Base-by-base conservation (phyloP, 495 filamentous ascomycete genomes). In the Xylaria castorea region DNA sequence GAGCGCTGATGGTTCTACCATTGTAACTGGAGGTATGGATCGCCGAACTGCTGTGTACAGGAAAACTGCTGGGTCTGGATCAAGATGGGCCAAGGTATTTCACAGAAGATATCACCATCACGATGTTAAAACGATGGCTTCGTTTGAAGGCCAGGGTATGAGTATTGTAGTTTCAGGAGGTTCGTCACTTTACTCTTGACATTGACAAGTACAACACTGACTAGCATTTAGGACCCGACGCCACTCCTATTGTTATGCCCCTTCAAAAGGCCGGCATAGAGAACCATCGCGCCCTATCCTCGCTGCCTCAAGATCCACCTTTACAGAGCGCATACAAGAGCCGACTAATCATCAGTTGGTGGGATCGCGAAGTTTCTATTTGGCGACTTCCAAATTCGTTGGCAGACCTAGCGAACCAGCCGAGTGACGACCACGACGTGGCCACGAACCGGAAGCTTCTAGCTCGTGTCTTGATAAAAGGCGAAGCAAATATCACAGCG, bases 61-160 rank as follows among this genome's bases (percentile, higher is more conserved):
- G 81, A 87, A 88, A 60, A 87, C 85, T 71, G 85, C 87, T 50
- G 87, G 89, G 64, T 87, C 89, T 63, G 83, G 83, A 40, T 76
- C 80, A 5, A 86, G 92, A 78, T 98, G 97, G 97, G 90, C 88
- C 16, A 94, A 96, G 82, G 83, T 93, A n/a, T 90, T 89, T 74
- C 93, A 97, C 75, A 85, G 91, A 70, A 86, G 94, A 77, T 92
- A 93, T 77, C 97, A 99, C 77, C 87, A 87, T 18, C 94, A 98
- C 78, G 96, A 99, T 84, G 94, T 98, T 73, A 97, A 98, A 82
- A 89, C 95, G 18, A 93, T 99, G 89, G 94, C 94, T 62, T 89
- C 92, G 20, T 98, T 93, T 67, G 95, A 98, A 80, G 90, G 91
- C 22, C 92, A 89, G 67, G 88, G 88, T 51, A 88, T 97, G 77